Percentiles rank a stretch among this genome's conserved stretches.
Evolutionary conservation across 331 rosid species (phyloP).

Genomic region (Cydonia oblonga): DNA sequence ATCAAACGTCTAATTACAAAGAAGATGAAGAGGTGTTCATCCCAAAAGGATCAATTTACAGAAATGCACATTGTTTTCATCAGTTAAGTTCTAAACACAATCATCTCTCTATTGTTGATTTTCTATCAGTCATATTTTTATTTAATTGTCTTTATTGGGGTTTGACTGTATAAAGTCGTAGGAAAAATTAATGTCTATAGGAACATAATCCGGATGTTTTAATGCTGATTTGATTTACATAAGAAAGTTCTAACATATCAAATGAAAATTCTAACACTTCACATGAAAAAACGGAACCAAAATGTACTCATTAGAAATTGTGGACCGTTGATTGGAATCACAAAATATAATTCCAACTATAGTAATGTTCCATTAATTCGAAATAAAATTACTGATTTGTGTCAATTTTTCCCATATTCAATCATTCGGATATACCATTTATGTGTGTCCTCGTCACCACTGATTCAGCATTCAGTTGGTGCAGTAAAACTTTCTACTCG

Average conservation of each 20-base stretch:
- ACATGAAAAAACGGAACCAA: too few relatives aligned
- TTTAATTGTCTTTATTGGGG: background rate
- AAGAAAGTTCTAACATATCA: background rate
- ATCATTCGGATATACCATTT: background rate
- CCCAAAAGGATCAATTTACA: constrained; percentile 7
- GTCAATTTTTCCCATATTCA: background rate
- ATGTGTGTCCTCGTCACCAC: background rate
- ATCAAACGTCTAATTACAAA: background rate
- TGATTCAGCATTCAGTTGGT: background rate
- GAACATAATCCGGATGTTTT: background rate
- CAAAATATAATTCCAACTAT: background rate
- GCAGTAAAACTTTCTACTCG: background rate
- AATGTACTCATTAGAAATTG: too few relatives aligned
- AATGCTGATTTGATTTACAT: background rate
- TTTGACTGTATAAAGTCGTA: background rate
- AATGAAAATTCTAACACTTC: background rate
- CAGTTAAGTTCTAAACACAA: background rate
- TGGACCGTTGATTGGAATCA: background rate
- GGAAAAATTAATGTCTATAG: background rate
- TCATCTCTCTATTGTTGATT: background rate
- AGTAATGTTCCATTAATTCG: background rate
- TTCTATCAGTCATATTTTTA: background rate
- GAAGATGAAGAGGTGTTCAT: background rate
- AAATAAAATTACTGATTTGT: background rate
- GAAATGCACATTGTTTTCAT: background rate